A percentile compares a stretch with the other conserved stretches of the same genome.
phyloP scores from a whole-genome alignment of 2,329 filamentous ascomycete species.

The Alternaria burnsii region DNA sequence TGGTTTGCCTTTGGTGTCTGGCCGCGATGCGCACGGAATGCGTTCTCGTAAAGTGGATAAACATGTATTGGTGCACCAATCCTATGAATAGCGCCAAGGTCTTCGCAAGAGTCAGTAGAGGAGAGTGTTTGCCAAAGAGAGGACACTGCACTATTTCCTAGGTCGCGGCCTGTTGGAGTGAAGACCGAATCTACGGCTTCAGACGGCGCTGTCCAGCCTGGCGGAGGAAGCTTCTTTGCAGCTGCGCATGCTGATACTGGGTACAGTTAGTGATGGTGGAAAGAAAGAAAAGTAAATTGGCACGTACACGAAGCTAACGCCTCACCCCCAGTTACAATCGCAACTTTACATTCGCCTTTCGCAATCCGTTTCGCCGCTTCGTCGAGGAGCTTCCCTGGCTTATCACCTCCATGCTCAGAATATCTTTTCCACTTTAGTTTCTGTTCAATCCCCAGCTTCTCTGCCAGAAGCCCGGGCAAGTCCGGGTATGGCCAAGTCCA shows the following conservation, averaged over 20 bases:
- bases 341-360: slow-evolving; percentile 62
- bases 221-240: slow-evolving; percentile 63
- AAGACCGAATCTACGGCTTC: slow-evolving; percentile 60
- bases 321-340: slow-evolving; percentile 70
- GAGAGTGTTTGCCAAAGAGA: slow-evolving; percentile 23
- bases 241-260: slow-evolving; percentile 61
- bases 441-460: slow-evolving; percentile 59
- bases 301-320: slow-evolving; percentile 66
- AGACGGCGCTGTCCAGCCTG: slow-evolving; percentile 65
- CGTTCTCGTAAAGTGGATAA: slow-evolving; percentile 74
- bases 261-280: slow-evolving; percentile 8
- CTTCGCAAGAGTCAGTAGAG: slow-evolving; percentile 48
- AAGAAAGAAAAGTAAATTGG: background rate
- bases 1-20: slow-evolving; percentile 66
- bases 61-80: slow-evolving; percentile 72
- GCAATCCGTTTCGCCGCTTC: slow-evolving; percentile 68
- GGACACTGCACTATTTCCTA: slow-evolving; percentile 52
- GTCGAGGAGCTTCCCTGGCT: slow-evolving; percentile 69
- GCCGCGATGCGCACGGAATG: slow-evolving; percentile 63
- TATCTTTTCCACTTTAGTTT: slow-evolving; percentile 58
- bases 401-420: slow-evolving; percentile 70
- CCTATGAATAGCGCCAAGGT: slow-evolving; percentile 64
- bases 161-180: slow-evolving; percentile 59
- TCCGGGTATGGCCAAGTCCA: slow-evolving; percentile 74
- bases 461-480: slow-evolving; percentile 62